phyloP scores from a whole-genome alignment of 768 basidiomycete genomes.

The Daedaleopsis nitida region DNA sequence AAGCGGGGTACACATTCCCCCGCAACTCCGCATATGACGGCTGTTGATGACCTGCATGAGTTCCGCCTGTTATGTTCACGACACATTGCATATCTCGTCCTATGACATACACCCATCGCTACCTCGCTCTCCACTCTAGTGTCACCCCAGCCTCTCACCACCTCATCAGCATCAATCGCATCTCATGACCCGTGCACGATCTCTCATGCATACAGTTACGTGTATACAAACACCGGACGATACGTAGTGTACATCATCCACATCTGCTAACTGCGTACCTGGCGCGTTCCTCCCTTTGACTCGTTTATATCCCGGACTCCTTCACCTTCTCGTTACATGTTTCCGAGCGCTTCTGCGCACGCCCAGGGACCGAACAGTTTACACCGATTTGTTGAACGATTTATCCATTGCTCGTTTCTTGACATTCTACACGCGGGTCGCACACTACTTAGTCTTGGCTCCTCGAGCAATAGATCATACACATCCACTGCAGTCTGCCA shows the following conservation, averaged over 20 bases:
- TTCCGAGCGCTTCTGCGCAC: not conserved
- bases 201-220: constrained; percentile 19
- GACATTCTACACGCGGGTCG: not conserved
- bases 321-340: not conserved
- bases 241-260: constrained; percentile 19
- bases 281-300: not conserved
- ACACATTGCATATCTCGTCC: constrained; percentile 3
- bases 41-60: constrained; percentile 29
- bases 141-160: not conserved
- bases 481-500: not conserved
- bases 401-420: not conserved
- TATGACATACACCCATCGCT: not conserved
- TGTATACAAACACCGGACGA: constrained; percentile 18
- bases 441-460: not conserved
- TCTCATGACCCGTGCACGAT: constrained; percentile 19
- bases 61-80: not conserved
- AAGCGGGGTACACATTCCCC: constrained; percentile 76
- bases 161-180: constrained; percentile 5
- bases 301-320: not conserved
- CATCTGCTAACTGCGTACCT: not conserved
- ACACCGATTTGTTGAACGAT: not conserved
- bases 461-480: not conserved
- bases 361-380: not conserved
- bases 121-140: not conserved
- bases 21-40: constrained; percentile 51